A percentile compares a stretch with the other conserved stretches of the same genome.
These are phyloP conservation scores for Fusarium tanahbumbuense DNA, from an alignment of 2,329 filamentous ascomycete genomes.

Conservation along the genomic window DNA sequence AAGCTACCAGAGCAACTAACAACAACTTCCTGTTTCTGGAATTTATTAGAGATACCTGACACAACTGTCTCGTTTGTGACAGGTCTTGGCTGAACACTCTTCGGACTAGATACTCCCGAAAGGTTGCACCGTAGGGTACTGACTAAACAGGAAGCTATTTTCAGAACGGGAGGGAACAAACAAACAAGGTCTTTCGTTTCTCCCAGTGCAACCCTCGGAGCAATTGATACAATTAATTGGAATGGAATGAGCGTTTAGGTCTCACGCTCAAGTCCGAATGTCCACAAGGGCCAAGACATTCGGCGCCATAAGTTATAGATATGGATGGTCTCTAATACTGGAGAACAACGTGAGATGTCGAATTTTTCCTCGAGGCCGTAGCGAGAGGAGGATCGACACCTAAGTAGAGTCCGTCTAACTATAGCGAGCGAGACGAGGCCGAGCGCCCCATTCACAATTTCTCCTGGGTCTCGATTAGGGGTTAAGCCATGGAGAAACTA, in stretches of 20 bases:
- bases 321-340: not conserved
- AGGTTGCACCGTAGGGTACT: not conserved
- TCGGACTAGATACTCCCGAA: not conserved
- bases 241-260: constrained; percentile 7
- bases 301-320: constrained; percentile 7
- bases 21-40: not conserved
- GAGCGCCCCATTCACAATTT: constrained; percentile 9
- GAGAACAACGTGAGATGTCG: constrained; percentile 12
- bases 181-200: constrained; percentile 5
- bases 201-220: not conserved
- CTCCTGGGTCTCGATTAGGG: not conserved
- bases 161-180: not conserved
- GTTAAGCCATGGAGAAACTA: constrained; percentile 12
- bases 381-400: constrained; percentile 41
- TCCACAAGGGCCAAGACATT: constrained; percentile 17
- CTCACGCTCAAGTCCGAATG: constrained; percentile 4
- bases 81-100: not conserved
- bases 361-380: constrained; percentile 18
- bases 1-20: not conserved
- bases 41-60: not conserved
- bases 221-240: not conserved
- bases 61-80: not conserved
- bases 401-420: not conserved
- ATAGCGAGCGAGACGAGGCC: constrained; percentile 22
- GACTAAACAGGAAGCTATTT: not conserved